Conservation (phyloP, 257 asterid species). For the Lithospermum erythrorhizon region DNA sequence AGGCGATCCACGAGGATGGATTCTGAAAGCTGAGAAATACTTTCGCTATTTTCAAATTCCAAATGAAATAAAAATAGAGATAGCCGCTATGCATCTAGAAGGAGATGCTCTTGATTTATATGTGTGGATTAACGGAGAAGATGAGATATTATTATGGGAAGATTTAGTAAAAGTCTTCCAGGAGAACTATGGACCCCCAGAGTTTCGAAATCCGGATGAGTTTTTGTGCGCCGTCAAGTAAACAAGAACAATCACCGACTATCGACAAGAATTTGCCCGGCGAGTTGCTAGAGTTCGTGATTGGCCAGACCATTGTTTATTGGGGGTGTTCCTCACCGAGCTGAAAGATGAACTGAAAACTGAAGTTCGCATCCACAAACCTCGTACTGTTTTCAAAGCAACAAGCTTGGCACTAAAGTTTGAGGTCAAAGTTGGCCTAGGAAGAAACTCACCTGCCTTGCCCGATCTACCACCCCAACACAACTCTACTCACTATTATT, state of each 20-base stretch:
- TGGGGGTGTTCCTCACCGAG: constrained; percentile 1
- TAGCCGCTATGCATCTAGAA: background rate
- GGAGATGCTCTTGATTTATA: constrained; percentile 3
- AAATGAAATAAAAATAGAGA: no score
- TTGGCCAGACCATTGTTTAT: background rate
- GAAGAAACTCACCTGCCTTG: no score
- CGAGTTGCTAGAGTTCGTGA: background rate
- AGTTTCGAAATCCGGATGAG: constrained; percentile 8
- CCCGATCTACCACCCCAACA: no score
- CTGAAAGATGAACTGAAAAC: no score
- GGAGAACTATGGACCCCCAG: constrained; percentile 2
- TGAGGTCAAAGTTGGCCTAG: background rate
- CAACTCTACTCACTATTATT: no score
- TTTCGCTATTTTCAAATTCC: no score
- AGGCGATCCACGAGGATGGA: no score
- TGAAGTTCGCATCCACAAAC: no score
- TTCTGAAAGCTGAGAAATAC: no score
- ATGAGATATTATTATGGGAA: background rate
- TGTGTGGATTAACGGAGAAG: background rate
- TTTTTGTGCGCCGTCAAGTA: background rate
- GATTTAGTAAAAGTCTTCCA: constrained; percentile 4
- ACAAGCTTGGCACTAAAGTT: constrained; percentile 6
- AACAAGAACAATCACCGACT: background rate
- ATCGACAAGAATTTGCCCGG: constrained; percentile 4
- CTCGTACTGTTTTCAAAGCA: background rate